These are phyloP conservation scores for Amauroascus niger DNA, from an alignment of 2,329 filamentous ascomycete species.

Conservation along the genomic window DNA sequence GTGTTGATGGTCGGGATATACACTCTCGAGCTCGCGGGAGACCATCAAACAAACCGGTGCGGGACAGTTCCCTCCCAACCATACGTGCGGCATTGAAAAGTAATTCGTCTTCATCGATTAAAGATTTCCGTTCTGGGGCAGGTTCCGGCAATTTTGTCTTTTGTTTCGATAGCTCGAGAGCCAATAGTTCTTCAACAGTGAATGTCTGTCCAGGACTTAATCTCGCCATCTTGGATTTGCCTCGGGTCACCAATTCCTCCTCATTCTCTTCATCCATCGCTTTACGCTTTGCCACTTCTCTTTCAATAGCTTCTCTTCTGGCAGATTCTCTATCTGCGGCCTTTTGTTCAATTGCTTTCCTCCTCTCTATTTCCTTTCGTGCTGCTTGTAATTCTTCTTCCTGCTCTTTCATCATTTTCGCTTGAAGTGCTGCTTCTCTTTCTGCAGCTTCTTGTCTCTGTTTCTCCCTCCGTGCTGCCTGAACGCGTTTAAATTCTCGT, in stretches of 20 bases:
- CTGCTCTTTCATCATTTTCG: slow-evolving; percentile 11
- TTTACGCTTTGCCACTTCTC: slow-evolving; percentile 17
- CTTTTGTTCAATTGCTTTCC: slow-evolving; percentile 11
- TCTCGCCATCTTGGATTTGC: slow-evolving; percentile 10
- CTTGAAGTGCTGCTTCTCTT: slow-evolving; percentile 8
- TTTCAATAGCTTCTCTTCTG: slow-evolving; percentile 14
- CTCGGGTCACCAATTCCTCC: slow-evolving; percentile 3
- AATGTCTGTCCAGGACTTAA: slow-evolving; percentile 10
- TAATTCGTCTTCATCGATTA: slow-evolving; percentile 35
- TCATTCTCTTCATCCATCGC: background rate
- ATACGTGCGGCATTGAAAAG: slow-evolving; percentile 35
- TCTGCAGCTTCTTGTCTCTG: slow-evolving; percentile 12
- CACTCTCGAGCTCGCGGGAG: slow-evolving; percentile 21
- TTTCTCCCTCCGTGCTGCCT: slow-evolving; percentile 11
- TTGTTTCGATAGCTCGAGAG: slow-evolving; percentile 7
- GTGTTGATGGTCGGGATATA: slow-evolving; percentile 14
- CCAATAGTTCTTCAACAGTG: slow-evolving; percentile 17
- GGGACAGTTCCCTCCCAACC: slow-evolving; percentile 32
- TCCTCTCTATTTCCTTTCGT: slow-evolving; percentile 15
- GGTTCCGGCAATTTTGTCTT: slow-evolving; percentile 9
- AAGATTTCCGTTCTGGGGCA: slow-evolving; percentile 9
- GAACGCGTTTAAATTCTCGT: slow-evolving; percentile 8
- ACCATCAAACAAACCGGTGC: slow-evolving; percentile 28
- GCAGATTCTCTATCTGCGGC: slow-evolving; percentile 11
- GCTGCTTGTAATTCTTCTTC: slow-evolving; percentile 14